A percentile compares a stretch with the other conserved stretches of the same genome.
These are phyloP conservation scores for Yamadazyma aaseri DNA, from an alignment of 1,139 yeast species.

Conservation along the genomic window DNA sequence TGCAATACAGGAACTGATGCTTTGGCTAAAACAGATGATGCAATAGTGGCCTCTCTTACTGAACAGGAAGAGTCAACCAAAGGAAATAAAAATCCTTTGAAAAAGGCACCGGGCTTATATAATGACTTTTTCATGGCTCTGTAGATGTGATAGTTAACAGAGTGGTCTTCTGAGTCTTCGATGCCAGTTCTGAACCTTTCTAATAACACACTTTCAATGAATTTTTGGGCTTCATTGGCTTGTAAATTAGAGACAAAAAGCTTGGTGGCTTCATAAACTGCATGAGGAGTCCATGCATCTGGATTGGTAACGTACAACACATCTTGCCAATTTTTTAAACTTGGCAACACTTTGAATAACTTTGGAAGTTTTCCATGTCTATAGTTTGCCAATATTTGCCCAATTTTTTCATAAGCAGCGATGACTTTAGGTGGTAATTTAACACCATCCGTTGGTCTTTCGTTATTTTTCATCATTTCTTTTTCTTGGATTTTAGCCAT, in stretches of 20 bases:
- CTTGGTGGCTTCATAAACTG: conserved; percentile 91
- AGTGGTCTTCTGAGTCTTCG: conserved; percentile 68
- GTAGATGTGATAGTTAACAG: conserved; percentile 85
- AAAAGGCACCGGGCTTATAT: conserved; percentile 96
- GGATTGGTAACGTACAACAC: conserved; percentile 91
- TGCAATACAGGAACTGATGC: conserved; percentile 93
- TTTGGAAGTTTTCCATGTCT: conserved; percentile 95
- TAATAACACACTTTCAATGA: conserved; percentile 69
- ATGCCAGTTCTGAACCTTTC: conserved; percentile 85
- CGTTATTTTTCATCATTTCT: conserved; percentile 36
- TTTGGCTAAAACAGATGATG: conserved; percentile 85
- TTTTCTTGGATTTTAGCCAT: conserved; percentile 84
- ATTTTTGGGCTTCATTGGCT: conserved; percentile 85
- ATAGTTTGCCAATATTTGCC: conserved; percentile 84
- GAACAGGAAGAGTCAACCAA: conserved; percentile 82
- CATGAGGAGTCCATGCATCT: conserved; percentile 94
- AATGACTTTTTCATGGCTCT: conserved; percentile 88
- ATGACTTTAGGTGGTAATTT: conserved; percentile 93
- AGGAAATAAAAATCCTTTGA: conserved; percentile 93
- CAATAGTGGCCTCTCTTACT: conserved; percentile 91
- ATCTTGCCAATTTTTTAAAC: conserved; percentile 93
- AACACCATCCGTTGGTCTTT: conserved; percentile 52
- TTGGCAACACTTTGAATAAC: conserved; percentile 90
- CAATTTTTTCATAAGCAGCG: conserved; percentile 90
- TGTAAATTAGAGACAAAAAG: conserved; percentile 86